Base-by-base conservation (phyloP, 768 basidiomycete genomes). In the Russula olivacea region DNA sequence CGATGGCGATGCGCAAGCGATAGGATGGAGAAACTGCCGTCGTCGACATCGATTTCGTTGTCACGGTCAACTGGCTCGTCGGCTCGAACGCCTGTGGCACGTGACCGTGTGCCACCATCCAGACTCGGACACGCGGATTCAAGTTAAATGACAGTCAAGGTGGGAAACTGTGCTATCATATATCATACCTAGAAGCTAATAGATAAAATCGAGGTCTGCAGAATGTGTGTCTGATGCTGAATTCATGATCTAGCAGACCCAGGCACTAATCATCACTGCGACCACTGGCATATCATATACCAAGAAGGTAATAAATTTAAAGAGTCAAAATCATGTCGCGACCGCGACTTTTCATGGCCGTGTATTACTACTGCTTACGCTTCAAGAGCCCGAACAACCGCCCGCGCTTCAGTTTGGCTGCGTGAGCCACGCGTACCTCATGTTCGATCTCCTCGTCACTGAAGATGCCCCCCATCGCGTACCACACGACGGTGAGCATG, bases 401-500 rank as follows among this genome's bases (percentile, higher is more conserved):
- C 10, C 81, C 78, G 57, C 77, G 77, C 59, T 74, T 75, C 63
- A 76, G 80, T 76, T 89, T 93, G 58, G 75, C 79, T 30, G 80
- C 86, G 11, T 86, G 74, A 59, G 79, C 75, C 66, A 75, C 74
- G 66, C 80, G 75, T 58, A 82, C 83, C 73, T 91, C 89, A 21
- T 81, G 77, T 72, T 93, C 91, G 40, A 91, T 80, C 76, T 96
- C 93, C 67, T 86, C 86, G 47, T 93, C 92, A 50, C 87, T 81
- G 63, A 91, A 77, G 61, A 76, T 76, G 5, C 83, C 84, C n/a
- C 91, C 91, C 51, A 85, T 76, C 41, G 87, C 76, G 74, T 98
- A 98, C 93, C 94, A 98, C 43, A 85, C 76, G 34, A 96, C 90
- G 1, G 84, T 81, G 9, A 77, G 65, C 86, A 97, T 89, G 0